Evolutionary conservation across 1,139 yeast genomes (phyloP), one percentile per base, ranked within the genome.

Genomic region (Yamadazyma atmosphaerica): DNA sequence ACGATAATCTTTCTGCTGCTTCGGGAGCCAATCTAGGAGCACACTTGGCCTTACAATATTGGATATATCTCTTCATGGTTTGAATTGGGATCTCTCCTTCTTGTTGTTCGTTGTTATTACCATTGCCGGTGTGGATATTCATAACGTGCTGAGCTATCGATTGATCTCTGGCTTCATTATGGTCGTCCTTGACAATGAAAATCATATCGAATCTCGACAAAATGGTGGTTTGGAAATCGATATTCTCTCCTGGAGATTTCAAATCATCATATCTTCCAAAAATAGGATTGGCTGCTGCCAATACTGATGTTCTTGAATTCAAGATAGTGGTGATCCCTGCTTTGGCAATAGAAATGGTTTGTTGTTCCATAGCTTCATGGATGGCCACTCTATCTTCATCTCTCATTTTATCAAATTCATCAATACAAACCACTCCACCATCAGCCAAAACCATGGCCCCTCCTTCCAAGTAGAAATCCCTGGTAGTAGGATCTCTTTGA

Each of bases 331-430:
- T 92, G 52, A 92, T 92, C 61, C 99, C 99, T 8, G 99, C 99
- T 61, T 92, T 92, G 34, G 98, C 98, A 60, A 92, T 89, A n/a
- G 98, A 90, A 49, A 92, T 92, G 0, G 98, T 92, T 65, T 92
- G 99, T 65, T 92, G 99, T 69, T 92, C 99, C 99, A 92, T 92
- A 7, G 98, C 98, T 72, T 92, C 99, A 63, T 92, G 99, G 52
- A 92, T 94, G 0, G 98, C 98, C 27, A 92, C 98, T 61, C 99
- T 78, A 63, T 94, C 98, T 61, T 92, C 98, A 57, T 94, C 99
- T 63, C 98, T 77, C 99, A 92, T 92, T 68, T 92, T 92, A 65
- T 92, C 99, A 57, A 92, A 92, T 72, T 92, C 99, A 72, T 92
- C 99, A 57, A 92, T 94, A 76, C 98, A 92, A 35, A 92, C 98